Evolutionary conservation across 139 green algal genomes (phyloP), one percentile per base, ranked within the genome.

Genomic region (Coccomyxa sp.): DNA sequence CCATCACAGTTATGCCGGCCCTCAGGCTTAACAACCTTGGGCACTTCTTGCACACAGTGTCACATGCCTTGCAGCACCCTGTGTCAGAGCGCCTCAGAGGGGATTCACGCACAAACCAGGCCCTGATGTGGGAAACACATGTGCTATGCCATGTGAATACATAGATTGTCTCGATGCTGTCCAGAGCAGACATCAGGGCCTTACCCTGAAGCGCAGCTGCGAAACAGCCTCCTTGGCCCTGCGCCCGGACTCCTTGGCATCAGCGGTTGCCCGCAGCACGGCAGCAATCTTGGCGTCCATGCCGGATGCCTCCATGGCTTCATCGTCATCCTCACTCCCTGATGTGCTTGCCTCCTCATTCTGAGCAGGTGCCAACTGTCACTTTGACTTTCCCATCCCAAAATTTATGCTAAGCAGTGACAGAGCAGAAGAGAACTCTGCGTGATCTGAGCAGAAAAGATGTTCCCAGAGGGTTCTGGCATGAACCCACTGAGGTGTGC

Each of bases 241-340:
- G 9, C 70, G 58, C 37, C 75, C 79, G 38, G 77, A 68, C 9
- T 75, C 86, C 50, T 83, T 81, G 16, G 74, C 79, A 34, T 86
- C 77, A 50, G 76, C 79, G 36, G 87, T 78, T 12, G 58, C 75
- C 12, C 82, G 58, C 74, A 92, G 86, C 55, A 86, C 88, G 27
- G 87, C 89, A 4, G 86, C 88, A 38, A 95, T 77, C 76, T 90
- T 86, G n/a, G 78, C 82, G 78, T 96, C 92, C 87, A 96, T 89
- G 0, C 80, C 55, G 77, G 93, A 91, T 5, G 82, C 83, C 34
- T 91, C 90, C 44, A 94, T 90, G 73, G 89, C 84, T 70, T 88
- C 75, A 24, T 50, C 83, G 1, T 79, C 80, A 16, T 44, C 76
- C 8, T 78, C 79, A 40, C 74, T 83, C 44, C 33, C 68, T 3